Conservation (phyloP, 768 basidiomycete genomes). For the Panaeolus papilionaceus region DNA sequence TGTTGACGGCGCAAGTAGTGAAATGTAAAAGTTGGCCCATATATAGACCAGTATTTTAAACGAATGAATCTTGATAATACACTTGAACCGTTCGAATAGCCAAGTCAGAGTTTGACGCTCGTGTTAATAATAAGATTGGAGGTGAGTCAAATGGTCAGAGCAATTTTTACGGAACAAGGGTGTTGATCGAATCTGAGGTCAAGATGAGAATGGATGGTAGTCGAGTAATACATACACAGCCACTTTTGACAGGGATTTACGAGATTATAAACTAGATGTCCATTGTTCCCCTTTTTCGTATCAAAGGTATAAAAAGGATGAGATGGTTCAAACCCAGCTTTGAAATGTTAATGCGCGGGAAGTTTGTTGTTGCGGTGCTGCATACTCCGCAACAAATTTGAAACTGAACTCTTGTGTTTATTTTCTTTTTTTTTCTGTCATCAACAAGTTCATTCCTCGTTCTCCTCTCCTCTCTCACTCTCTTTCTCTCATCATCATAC, state of each 20-base stretch:
- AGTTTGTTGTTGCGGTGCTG: slow-evolving; percentile 30
- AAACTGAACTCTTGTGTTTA: slow-evolving; percentile 27
- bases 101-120: neutral
- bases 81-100: neutral
- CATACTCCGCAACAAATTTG: slow-evolving; percentile 48
- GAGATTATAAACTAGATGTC: neutral
- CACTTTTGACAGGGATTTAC: neutral
- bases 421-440: slow-evolving; percentile 21
- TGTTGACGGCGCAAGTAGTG: neutral
- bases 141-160: neutral
- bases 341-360: neutral
- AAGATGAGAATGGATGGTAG: too few species aligned
- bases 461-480: neutral
- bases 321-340: neutral
- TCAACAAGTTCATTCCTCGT: slow-evolving; percentile 24
- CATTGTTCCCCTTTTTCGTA: slow-evolving; percentile 22
- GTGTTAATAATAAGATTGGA: neutral
- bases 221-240: neutral
- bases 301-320: slow-evolving; percentile 6
- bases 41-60: too few species aligned
- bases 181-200: too few species aligned
- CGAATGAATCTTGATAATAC: too few species aligned
- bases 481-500: slow-evolving; percentile 17
- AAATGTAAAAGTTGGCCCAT: neutral
- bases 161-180: neutral